phyloP scores from a whole-genome alignment of 1,284 basidiomycete genomes.

The Salmacisia buchloeana region DNA sequence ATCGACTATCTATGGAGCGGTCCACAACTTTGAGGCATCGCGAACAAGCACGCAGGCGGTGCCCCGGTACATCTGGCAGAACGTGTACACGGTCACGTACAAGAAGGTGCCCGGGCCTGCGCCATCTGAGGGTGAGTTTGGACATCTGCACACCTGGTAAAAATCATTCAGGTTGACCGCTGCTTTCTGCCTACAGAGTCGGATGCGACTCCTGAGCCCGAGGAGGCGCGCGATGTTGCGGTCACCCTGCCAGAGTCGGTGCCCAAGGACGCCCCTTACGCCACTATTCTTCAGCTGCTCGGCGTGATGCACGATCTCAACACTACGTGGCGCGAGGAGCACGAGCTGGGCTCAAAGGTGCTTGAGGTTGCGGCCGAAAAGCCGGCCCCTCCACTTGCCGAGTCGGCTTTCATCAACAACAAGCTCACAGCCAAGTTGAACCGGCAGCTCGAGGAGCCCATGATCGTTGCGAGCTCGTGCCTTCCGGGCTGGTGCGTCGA shows the following conservation, averaged over 20 bases:
- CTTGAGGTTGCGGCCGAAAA: not conserved
- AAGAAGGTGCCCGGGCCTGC: conserved; percentile 82
- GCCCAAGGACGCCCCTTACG: conserved; percentile 75
- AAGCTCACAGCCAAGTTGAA: conserved; percentile 96
- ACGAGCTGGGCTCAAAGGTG: conserved; percentile 13
- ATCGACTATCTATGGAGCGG: conserved; percentile 89
- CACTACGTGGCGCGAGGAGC: conserved; percentile 59
- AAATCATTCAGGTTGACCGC: not conserved
- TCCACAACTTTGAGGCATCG: conserved; percentile 64
- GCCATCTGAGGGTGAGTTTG: conserved; percentile 34
- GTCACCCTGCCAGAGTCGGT: conserved; percentile 62
- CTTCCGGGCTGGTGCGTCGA: conserved; percentile 94
- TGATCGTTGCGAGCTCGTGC: conserved; percentile 96
- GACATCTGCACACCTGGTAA: not conserved
- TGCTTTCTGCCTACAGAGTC: not conserved
- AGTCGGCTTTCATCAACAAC: conserved; percentile 89
- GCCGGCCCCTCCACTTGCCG: conserved; percentile 37
- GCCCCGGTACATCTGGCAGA: conserved; percentile 70
- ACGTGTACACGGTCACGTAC: conserved; percentile 83
- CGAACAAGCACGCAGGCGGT: not conserved
- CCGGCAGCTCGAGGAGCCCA: conserved; percentile 94
- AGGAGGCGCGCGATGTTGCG: conserved; percentile 14
- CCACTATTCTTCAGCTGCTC: conserved; percentile 83
- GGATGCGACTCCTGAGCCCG: conserved; percentile 32
- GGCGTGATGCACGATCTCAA: conserved; percentile 75